Base-by-base conservation (phyloP, 768 basidiomycete genomes). In the Cystobasidium tubakii region DNA sequence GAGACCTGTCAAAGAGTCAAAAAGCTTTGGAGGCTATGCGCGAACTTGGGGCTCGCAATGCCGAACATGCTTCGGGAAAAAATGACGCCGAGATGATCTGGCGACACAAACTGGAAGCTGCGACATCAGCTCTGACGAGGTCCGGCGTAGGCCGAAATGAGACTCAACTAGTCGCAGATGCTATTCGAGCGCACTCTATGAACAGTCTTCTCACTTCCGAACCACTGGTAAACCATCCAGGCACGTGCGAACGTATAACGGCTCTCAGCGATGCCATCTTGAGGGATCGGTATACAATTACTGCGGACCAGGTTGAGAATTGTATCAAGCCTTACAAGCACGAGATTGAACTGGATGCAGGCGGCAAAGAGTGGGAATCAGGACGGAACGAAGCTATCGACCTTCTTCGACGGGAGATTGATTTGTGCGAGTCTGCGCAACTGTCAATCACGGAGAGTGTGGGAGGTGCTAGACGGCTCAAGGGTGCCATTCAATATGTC, bases 301-400 rank as follows among this genome's bases (percentile, higher is more conserved):
- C 96, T n/a, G 89, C 91, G 3, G 96, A 99, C 81, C 95, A 98
- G 82, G 95, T 99, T 19, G 96, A 99, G 71, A 99, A 98, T 81
- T 95, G 92, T 82, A 97, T 99, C 85, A 99, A 99, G 82, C 96
- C 95, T 33, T 97, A 87, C 86, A 99, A 99, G 84, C 95, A 96
- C 79, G 95, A 98, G 79, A 88, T 98, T 31, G 96, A 99, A 80
- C 27, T 73, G 6, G 69, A 71, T 71, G 89, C 97, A 17, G 93
- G 97, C 75, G 85, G 87, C 17, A 84, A 88, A 50, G 96, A 99
- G 81, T 99, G 96, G 96, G 90, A 91, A 77, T 79, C 84, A 1
- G 96, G 96, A 0, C 84, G 94, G 62, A 85, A 85, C 77, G 84
- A 87, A 63, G 87, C 91, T 0, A 85, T 91, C 71, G 86, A 87